A percentile compares a stretch with the other conserved stretches of the same genome.
Evolutionary conservation across 2,329 filamentous ascomycete species (phyloP).

Genomic region (Coniochaeta prunicola): DNA sequence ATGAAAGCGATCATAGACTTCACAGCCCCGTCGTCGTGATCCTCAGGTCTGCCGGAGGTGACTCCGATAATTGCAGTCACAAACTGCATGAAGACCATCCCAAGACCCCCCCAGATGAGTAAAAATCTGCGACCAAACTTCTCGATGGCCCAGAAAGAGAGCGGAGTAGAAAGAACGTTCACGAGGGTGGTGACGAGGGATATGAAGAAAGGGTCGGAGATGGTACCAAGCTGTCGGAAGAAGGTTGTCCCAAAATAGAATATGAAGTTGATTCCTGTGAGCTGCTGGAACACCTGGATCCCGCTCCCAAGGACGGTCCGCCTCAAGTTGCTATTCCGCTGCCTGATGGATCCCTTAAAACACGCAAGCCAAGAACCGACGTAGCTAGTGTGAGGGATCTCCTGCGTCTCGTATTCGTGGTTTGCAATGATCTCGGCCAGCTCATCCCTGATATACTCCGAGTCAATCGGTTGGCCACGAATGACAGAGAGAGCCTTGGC

Average conservation of each 20-base stretch:
- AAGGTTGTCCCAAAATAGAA: conserved; percentile 67
- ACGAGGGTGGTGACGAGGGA: conserved; percentile 68
- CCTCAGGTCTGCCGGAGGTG: neutral
- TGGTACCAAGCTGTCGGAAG: conserved; percentile 54
- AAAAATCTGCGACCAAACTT: conserved; percentile 57
- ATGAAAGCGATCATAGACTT: conserved; percentile 54
- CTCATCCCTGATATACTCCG: conserved; percentile 60
- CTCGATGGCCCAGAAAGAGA: conserved; percentile 56
- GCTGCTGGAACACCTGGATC: conserved; percentile 54
- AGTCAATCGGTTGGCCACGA: conserved; percentile 58
- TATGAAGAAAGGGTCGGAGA: conserved; percentile 63
- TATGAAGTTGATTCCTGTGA: conserved; percentile 58
- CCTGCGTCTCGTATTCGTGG: conserved; percentile 58
- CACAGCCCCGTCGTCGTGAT: conserved; percentile 48
- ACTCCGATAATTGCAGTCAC: conserved; percentile 50
- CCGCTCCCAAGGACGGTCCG: conserved; percentile 49
- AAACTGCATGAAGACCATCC: conserved; percentile 57
- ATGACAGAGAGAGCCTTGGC: conserved; percentile 49
- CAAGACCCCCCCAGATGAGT: conserved; percentile 56
- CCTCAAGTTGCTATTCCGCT: conserved; percentile 49
- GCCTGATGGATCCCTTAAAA: conserved; percentile 47
- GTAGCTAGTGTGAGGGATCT: conserved; percentile 51
- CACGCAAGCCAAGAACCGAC: conserved; percentile 52
- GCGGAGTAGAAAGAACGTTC: conserved; percentile 57
- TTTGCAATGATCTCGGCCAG: conserved; percentile 69